Conservation (phyloP, 257 asterid species). For the Solanum ossicruentum region DNA sequence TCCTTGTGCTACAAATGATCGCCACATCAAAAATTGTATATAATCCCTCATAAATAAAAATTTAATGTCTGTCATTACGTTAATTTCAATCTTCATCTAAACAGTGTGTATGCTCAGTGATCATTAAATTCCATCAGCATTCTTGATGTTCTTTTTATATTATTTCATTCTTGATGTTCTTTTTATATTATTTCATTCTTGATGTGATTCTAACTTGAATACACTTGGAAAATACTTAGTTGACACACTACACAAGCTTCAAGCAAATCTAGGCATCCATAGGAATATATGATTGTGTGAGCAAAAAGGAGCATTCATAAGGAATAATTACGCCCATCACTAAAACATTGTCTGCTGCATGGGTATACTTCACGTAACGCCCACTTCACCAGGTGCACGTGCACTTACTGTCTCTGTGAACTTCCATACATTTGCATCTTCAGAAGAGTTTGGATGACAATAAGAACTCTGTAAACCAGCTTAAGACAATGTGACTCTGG, state of each 20-base stretch:
- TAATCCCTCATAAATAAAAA: not conserved
- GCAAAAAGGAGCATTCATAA: not conserved
- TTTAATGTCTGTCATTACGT: not conserved
- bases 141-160: not conserved
- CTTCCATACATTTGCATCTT: not conserved
- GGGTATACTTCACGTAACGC: not conserved
- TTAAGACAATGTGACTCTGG: not conserved
- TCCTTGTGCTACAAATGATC: not conserved
- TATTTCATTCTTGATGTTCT: not conserved
- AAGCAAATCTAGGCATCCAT: not conserved
- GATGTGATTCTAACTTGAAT: not conserved
- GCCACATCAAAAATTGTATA: not conserved
- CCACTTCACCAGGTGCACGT: not conserved
- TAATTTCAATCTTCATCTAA: not conserved
- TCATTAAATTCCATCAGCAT: not conserved
- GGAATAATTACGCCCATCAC: not conserved
- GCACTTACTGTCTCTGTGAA: not conserved
- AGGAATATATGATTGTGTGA: not conserved
- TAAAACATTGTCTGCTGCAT: not conserved
- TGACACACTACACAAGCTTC: not conserved
- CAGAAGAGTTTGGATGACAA: not conserved
- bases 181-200: not conserved
- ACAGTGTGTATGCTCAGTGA: not conserved
- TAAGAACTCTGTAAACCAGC: not conserved
- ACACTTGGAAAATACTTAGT: not conserved